Evolutionary conservation across 495 filamentous ascomycete genomes (phyloP).

Genomic region (Hyphodiscus hymeniophilus): DNA sequence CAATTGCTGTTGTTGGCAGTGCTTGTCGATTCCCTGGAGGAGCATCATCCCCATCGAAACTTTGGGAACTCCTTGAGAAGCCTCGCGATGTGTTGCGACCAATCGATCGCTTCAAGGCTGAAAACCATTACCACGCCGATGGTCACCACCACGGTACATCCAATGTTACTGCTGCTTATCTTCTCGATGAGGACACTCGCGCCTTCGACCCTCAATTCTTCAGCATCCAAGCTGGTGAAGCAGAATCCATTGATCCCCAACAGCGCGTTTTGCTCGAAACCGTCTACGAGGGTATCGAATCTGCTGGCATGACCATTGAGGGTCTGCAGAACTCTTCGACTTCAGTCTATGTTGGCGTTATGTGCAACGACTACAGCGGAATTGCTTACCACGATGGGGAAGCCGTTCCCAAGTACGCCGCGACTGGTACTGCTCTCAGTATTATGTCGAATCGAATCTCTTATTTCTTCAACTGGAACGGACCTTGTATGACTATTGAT

Average conservation of each 20-base stretch:
- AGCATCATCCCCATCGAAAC: conserved; percentile 37
- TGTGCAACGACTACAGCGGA: conserved; percentile 28
- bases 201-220: conserved; percentile 54
- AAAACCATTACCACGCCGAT: conserved; percentile 39
- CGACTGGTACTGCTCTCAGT: conserved; percentile 35
- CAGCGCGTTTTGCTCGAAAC: conserved; percentile 47
- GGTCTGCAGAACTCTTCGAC: conserved; percentile 21
- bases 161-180: conserved; percentile 26
- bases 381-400: conserved; percentile 27
- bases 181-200: conserved; percentile 43
- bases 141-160: conserved; percentile 4
- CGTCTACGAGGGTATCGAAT: conserved; percentile 49
- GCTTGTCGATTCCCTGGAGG: conserved; percentile 52
- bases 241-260: conserved; percentile 50
- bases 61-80: conserved; percentile 46
- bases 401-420: conserved; percentile 24
- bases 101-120: conserved; percentile 42
- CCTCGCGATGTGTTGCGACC: conserved; percentile 19
- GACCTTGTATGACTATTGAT: conserved; percentile 65
- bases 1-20: conserved; percentile 55
- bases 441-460: conserved; percentile 59
- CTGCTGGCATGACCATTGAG: conserved; percentile 35
- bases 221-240: conserved; percentile 47
- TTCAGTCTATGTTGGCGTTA: conserved; percentile 27
- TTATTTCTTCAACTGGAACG: conserved; percentile 48